A percentile compares a stretch with the other conserved stretches of the same genome.
Evolutionary conservation across 345 rosid genomes (phyloP).

Genomic region (Hibiscus tridactylites): DNA sequence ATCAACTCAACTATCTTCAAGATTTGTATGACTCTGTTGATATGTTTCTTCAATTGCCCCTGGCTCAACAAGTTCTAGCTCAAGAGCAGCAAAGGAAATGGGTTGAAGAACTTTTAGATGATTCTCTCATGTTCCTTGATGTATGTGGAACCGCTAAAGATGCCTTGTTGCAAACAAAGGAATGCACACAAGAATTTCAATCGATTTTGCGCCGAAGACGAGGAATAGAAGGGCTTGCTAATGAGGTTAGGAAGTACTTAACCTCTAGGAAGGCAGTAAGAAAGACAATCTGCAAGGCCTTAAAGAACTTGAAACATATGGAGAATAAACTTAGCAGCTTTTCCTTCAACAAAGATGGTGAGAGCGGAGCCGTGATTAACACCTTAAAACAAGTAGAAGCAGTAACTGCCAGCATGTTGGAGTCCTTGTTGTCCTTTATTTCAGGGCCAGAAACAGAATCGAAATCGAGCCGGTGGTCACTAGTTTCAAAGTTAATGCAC

Average conservation of each 20-base stretch:
- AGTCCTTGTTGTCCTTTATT: background rate
- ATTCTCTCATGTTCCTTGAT: constrained; percentile 26
- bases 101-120: constrained; percentile 26
- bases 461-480: background rate
- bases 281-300: background rate
- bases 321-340: background rate
- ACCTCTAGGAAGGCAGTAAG: background rate
- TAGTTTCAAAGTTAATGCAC: background rate
- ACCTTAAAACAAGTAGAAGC: background rate
- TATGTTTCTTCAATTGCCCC: constrained; percentile 21
- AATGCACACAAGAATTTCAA: no score
- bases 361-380: background rate
- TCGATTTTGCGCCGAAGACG: background rate
- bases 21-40: constrained; percentile 11
- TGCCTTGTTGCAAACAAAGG: no score
- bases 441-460: background rate
- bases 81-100: constrained; percentile 11
- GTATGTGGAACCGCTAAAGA: no score
- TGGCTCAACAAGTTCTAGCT: constrained; percentile 16
- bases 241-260: background rate
- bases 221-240: background rate
- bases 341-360: background rate
- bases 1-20: constrained; percentile 1
- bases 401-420: background rate
- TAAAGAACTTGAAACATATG: no score